phyloP scores from a whole-genome alignment of 1,139 yeast genomes.

The Saccharomyces pastorianus region DNA sequence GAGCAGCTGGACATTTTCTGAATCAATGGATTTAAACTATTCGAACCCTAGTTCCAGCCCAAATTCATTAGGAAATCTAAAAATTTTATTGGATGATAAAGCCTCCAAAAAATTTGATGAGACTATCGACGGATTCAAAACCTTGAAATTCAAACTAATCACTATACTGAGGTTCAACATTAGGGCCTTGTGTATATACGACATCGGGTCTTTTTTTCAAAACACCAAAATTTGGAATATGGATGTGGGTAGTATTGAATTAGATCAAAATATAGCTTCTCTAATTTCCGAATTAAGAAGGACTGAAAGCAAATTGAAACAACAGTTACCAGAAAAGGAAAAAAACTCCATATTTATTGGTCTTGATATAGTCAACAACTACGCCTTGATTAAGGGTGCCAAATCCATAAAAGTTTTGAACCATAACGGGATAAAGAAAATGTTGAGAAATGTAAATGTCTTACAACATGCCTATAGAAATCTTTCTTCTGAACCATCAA shows the following conservation, averaged over 20 bases:
- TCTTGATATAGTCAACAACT: conserved; percentile 48
- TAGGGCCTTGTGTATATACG: conserved; percentile 53
- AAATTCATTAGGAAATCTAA: conserved; percentile 13
- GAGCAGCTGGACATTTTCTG: conserved; percentile 51
- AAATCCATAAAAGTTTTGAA: conserved; percentile 49
- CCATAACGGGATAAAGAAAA: conserved; percentile 56
- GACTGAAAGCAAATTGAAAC: conserved; percentile 24
- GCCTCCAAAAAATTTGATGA: conserved; percentile 43
- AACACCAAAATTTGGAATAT: conserved; percentile 34
- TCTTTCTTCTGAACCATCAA: conserved; percentile 47
- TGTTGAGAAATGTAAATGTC: conserved; percentile 60
- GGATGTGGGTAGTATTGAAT: conserved; percentile 50
- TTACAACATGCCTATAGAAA: conserved; percentile 70
- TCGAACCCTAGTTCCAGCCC: conserved; percentile 1
- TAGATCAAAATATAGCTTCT: conserved; percentile 48
- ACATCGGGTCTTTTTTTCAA: conserved; percentile 42
- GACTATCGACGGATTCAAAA: conserved; percentile 39
- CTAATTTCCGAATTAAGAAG: conserved; percentile 26
- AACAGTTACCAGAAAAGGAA: conserved; percentile 28
- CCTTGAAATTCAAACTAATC: conserved; percentile 43
- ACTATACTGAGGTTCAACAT: conserved; percentile 58
- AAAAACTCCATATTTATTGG: conserved; percentile 39
- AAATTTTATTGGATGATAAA: conserved; percentile 36
- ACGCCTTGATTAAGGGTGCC: conserved; percentile 53
- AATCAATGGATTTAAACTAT: conserved; percentile 26